Evolutionary conservation across 2,329 filamentous ascomycete genomes (phyloP), one percentile per base, ranked within the genome.

Genomic region (Dothiorella sarmentorum): DNA sequence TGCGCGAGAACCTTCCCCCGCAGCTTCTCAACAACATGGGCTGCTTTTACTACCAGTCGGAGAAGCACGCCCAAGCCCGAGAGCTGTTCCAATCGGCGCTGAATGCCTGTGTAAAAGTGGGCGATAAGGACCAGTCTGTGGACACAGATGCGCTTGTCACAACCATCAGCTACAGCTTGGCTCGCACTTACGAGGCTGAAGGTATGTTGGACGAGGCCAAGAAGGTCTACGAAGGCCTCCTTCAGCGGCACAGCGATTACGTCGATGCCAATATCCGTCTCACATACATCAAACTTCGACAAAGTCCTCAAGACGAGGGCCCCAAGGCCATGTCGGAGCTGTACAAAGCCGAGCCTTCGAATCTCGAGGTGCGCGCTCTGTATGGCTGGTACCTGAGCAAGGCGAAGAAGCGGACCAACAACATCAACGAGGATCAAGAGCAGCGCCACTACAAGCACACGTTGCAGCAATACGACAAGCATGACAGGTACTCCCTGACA

Each of bases 21-120:
- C 91, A 96, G 68, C 80, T 97, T 2, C 82, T 99, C 42, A 99
- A 97, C 79, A 99, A 99, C 71, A 96, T 97, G 70, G 94, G 90
- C 4, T 97, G 92, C 73, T 97, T 97, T 75, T 85, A 96, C 65
- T 97, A 91, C 65, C 91, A 96, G 69, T 82, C 86, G 2, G 91
- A 96, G 66, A 91, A 91, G 69, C 86, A 89, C 63, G 85, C 88
- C 18, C 80, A 85, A 61, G 92, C 94, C 20, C 87, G 90, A 64
- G 87, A 93, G 52, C 83, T 95, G 75, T 99, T 97, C 70, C 90
- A 99, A 72, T 86, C 89, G n/a, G 94, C 92, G 0, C 77, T 99
- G 56, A 88, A 88, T 62, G 90, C 93, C 15, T 97, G 92, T 69
- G 86, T 95, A 66, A 88, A 89, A 66, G 87, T 91, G 62, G 85